These are phyloP conservation scores for Mortierella alpina DNA, from an alignment of 192 early-diverging fungal species.

Conservation along the genomic window DNA sequence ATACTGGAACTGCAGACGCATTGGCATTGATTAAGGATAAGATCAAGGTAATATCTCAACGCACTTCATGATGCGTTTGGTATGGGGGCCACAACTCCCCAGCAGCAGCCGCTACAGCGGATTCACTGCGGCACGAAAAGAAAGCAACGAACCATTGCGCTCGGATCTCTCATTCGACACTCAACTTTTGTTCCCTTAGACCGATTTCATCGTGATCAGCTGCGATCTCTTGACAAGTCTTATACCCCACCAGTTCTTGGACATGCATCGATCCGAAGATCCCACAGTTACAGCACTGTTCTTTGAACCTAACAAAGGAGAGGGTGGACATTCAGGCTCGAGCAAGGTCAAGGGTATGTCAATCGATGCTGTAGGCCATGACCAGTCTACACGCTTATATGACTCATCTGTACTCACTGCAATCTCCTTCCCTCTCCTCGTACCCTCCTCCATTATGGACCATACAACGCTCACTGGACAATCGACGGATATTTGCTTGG, in stretches of 20 bases:
- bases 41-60: conserved; percentile 72
- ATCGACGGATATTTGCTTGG: neutral
- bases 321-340: conserved; percentile 68
- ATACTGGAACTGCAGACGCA: conserved; percentile 85
- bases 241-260: conserved; percentile 84
- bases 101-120: neutral
- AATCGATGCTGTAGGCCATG: neutral
- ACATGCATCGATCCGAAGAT: conserved; percentile 81
- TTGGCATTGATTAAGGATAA: conserved; percentile 82
- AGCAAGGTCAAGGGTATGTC: conserved; percentile 55
- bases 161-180: neutral
- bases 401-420: conserved; percentile 37
- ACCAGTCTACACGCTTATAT: neutral
- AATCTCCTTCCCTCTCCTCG: conserved; percentile 4
- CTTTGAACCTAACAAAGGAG: conserved; percentile 81
- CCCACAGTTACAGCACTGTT: conserved; percentile 87
- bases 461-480: neutral
- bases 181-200: conserved; percentile 48
- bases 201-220: conserved; percentile 90
- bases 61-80: neutral
- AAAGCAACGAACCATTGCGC: neutral
- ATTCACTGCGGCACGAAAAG: neutral
- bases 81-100: neutral
- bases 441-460: conserved; percentile 1
- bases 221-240: conserved; percentile 93